phyloP scores from a whole-genome alignment of 495 filamentous ascomycete species.

The Podospora tetraspora region DNA sequence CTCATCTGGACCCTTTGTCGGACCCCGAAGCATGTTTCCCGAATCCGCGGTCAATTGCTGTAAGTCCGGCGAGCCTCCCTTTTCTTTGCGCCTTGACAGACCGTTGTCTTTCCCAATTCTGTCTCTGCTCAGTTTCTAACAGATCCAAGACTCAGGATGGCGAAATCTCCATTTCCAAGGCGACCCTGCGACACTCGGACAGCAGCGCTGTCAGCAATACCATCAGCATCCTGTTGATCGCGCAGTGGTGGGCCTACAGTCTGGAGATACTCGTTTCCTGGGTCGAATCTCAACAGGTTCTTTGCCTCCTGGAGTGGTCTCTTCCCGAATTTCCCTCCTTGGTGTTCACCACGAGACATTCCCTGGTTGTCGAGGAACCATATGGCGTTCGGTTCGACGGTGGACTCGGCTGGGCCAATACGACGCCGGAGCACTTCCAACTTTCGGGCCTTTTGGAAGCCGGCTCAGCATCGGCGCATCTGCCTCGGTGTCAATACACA shows the following conservation, averaged over 20 bases:
- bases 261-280: background rate
- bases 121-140: background rate
- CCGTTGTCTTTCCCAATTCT: background rate
- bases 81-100: background rate
- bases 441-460: background rate
- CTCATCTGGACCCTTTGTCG: background rate
- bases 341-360: background rate
- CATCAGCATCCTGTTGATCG: background rate
- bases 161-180: background rate
- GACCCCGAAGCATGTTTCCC: background rate
- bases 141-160: background rate
- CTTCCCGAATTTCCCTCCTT: background rate
- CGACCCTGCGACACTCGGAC: background rate
- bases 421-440: background rate
- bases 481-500: background rate
- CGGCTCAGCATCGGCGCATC: background rate
- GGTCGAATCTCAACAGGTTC: background rate
- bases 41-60: background rate
- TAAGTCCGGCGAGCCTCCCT: background rate
- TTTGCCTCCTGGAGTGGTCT: background rate
- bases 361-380: background rate
- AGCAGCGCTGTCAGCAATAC: background rate
- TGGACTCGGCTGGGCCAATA: background rate
- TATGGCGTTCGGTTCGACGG: background rate
- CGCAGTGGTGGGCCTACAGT: background rate